Conservation (phyloP, 2,329 filamentous ascomycete species). For the Cladosporium sp. region DNA sequence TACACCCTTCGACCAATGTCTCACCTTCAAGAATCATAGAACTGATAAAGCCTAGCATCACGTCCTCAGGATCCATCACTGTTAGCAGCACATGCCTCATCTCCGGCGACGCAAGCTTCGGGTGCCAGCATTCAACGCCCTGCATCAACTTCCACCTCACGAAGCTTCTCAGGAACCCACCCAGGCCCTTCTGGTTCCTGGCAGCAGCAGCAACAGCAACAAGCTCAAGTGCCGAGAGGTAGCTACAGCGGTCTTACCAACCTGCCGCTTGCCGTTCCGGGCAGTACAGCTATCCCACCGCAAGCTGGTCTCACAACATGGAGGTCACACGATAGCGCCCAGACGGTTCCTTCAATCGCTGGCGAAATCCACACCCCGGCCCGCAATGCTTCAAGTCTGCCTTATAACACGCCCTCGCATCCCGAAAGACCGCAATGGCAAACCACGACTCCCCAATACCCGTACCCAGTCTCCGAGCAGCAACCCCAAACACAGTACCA, state of each 20-base stretch:
- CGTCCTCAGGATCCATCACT: constrained; percentile 20
- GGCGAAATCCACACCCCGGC: constrained; percentile 13
- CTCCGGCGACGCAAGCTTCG: constrained; percentile 19
- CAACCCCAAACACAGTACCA: constrained; percentile 22
- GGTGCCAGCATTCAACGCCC: constrained; percentile 24
- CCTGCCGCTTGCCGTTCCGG: constrained; percentile 17
- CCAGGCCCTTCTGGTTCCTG: constrained; percentile 24
- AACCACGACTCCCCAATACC: constrained; percentile 19
- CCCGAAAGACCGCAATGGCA: constrained; percentile 23
- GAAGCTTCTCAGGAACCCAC: constrained; percentile 24
- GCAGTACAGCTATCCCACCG: constrained; percentile 15
- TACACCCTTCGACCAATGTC: neutral
- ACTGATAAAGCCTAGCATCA: constrained; percentile 17
- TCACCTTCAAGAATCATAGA: neutral
- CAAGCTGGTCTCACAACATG: constrained; percentile 22
- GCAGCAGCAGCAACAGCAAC: constrained; percentile 21
- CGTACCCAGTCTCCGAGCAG: constrained; percentile 21
- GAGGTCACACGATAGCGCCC: constrained; percentile 26
- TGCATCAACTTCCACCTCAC: constrained; percentile 24
- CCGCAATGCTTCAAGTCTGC: constrained; percentile 15
- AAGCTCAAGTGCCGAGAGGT: constrained; percentile 13
- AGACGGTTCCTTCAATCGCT: constrained; percentile 14
- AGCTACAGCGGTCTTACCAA: constrained; percentile 4
- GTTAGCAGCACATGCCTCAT: constrained; percentile 21
- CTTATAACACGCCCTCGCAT: constrained; percentile 14